phyloP scores from a whole-genome alignment of 2,329 filamentous ascomycete genomes.

The Fusarium cyanostomum region DNA sequence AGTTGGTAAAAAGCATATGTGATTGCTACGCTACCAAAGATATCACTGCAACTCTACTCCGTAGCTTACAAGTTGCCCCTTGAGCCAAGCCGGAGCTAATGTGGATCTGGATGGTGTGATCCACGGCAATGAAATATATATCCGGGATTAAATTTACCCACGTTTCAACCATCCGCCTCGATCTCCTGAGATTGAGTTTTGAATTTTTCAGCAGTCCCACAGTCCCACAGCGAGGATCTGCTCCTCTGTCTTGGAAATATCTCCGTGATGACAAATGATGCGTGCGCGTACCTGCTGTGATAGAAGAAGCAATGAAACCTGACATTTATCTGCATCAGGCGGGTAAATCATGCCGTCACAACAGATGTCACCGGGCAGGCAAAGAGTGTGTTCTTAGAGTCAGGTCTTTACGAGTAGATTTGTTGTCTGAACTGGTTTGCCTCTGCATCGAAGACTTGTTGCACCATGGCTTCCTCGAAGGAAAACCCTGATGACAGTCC shows the following conservation, averaged over 20 bases:
- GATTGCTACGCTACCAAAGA: neutral
- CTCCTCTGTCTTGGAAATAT: neutral
- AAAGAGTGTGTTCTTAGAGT: neutral
- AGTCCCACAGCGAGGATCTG: no score
- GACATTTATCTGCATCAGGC: no score
- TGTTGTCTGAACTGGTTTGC: no score
- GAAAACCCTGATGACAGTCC: neutral
- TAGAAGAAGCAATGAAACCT: neutral
- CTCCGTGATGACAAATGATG: conserved; percentile 2
- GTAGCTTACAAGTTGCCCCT: neutral
- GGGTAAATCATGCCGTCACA: no score
- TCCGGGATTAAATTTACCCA: neutral
- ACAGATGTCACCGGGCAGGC: neutral
- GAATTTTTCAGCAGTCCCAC: no score
- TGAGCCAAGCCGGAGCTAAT: neutral
- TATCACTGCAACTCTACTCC: neutral
- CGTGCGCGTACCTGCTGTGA: neutral
- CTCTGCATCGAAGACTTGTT: no score
- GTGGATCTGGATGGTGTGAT: conserved; percentile 1
- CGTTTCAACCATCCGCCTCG: neutral
- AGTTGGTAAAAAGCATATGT: neutral
- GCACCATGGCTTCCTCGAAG: neutral
- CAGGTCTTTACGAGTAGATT: no score
- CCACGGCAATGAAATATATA: neutral
- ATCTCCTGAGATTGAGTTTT: conserved; percentile 7